Evolutionary conservation across 257 asterid genomes (phyloP).

Genomic region (Parsonsia alboflavescens): DNA sequence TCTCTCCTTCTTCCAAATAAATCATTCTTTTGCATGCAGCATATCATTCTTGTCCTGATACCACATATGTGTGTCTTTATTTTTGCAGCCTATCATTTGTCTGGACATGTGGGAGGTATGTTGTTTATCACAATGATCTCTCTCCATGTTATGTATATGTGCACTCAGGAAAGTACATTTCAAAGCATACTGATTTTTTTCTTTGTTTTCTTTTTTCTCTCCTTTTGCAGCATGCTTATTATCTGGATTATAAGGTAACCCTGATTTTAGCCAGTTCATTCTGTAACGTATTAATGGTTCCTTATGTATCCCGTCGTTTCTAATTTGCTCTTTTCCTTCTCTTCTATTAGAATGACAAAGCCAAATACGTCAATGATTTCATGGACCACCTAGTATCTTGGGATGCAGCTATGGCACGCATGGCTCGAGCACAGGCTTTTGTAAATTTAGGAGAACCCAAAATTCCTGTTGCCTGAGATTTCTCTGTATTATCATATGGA

Average conservation of each 20-base stretch:
- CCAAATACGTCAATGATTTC: conserved; percentile 27
- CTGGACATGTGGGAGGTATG: conserved; percentile 48
- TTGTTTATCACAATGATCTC: not conserved
- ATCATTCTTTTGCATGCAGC: not conserved
- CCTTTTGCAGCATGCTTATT: conserved; percentile 44
- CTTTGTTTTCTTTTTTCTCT: not conserved
- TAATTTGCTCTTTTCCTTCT: not conserved
- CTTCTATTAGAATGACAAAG: conserved; percentile 31
- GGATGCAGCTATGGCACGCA: conserved; percentile 79
- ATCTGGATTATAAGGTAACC: conserved; percentile 42
- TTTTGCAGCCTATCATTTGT: conserved; percentile 37
- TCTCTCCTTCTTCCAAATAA: not conserved
- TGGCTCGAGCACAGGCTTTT: conserved; percentile 94
- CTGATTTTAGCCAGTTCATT: not conserved
- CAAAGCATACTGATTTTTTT: conserved; percentile 1
- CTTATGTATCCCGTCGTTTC: not conserved
- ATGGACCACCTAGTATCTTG: conserved; percentile 56
- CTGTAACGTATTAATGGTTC: not conserved
- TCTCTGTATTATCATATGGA: not conserved
- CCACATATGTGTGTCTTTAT: conserved; percentile 2
- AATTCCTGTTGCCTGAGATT: conserved; percentile 75
- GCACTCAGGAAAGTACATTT: too few relatives aligned
- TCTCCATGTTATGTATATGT: not conserved
- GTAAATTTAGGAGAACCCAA: conserved; percentile 91
- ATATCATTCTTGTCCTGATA: not conserved